These are phyloP conservation scores for Thamnidium elegans DNA, from an alignment of 192 early-diverging fungal species.

Conservation along the genomic window DNA sequence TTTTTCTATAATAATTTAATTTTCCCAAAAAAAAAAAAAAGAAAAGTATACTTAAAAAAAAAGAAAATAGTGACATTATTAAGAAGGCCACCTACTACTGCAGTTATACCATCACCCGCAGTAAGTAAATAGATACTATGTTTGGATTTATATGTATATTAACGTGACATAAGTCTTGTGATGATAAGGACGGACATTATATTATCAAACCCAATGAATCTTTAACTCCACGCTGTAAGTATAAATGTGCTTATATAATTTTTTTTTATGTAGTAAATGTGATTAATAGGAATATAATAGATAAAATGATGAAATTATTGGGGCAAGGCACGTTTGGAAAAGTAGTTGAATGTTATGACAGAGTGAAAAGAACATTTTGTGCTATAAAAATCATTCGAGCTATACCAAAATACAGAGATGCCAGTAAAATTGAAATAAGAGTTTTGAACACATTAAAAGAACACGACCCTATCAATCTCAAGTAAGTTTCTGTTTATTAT, in stretches of 20 bases:
- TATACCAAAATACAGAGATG: conserved; percentile 94
- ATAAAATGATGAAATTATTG: conserved; percentile 79
- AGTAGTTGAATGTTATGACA: conserved; percentile 88
- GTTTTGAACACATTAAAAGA: conserved; percentile 80
- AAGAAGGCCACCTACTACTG: conserved; percentile 2
- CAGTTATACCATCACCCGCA: neutral
- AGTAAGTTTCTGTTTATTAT: conserved; percentile 48
- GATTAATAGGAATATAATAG: conserved; percentile 33
- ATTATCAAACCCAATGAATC: conserved; percentile 74
- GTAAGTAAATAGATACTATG: neutral
- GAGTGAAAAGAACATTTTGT: conserved; percentile 50
- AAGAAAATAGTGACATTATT: conserved; percentile 6
- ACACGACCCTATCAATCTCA: conserved; percentile 79
- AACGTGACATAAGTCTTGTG: conserved; percentile 41
- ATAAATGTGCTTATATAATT: neutral
- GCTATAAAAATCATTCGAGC: conserved; percentile 96
- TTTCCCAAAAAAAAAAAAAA: neutral
- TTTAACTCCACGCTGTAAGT: conserved; percentile 75
- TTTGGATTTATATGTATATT: neutral
- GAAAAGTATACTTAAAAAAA: neutral
- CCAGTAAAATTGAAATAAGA: conserved; percentile 86
- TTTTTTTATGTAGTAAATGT: neutral
- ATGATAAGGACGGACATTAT: conserved; percentile 93
- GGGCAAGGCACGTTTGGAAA: conserved; percentile 99
- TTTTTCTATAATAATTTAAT: neutral